Conservation (phyloP, 148 eudicot species). For the Rhododendron molle region DNA sequence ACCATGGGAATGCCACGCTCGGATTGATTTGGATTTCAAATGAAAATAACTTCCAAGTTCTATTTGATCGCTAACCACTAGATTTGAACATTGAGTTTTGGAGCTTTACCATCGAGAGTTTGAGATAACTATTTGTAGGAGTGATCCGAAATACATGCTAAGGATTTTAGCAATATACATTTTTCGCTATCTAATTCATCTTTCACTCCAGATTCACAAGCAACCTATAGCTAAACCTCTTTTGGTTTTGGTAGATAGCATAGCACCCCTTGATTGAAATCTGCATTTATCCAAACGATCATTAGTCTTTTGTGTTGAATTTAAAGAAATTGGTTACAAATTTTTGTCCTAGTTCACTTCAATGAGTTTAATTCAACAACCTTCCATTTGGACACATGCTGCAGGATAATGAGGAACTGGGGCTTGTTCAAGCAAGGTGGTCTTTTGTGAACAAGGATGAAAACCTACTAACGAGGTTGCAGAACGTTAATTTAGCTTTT, state of each 20-base stretch:
- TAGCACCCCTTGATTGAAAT: neutral
- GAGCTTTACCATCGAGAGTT: neutral
- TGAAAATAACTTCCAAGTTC: neutral
- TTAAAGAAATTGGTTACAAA: neutral
- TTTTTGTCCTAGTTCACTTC: neutral
- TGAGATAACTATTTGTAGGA: neutral
- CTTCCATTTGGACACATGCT: constrained; percentile 12
- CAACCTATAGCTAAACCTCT: neutral
- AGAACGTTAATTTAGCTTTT: constrained; percentile 78
- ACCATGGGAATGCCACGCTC: neutral
- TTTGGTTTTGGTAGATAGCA: neutral
- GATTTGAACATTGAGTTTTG: neutral
- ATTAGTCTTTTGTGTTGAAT: neutral
- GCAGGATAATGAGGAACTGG: constrained; percentile 89
- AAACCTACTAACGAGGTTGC: constrained; percentile 81
- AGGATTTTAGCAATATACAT: neutral
- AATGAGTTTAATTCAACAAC: neutral
- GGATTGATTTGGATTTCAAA: neutral
- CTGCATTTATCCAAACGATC: neutral
- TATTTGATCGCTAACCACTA: neutral
- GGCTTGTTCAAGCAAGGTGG: constrained; percentile 97
- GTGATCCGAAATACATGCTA: neutral
- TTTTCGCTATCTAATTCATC: neutral
- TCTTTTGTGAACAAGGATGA: constrained; percentile 97
- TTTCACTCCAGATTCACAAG: neutral